Conservation (phyloP, 805 yeast species). For the Starmerella khaoyaiensis region DNA sequence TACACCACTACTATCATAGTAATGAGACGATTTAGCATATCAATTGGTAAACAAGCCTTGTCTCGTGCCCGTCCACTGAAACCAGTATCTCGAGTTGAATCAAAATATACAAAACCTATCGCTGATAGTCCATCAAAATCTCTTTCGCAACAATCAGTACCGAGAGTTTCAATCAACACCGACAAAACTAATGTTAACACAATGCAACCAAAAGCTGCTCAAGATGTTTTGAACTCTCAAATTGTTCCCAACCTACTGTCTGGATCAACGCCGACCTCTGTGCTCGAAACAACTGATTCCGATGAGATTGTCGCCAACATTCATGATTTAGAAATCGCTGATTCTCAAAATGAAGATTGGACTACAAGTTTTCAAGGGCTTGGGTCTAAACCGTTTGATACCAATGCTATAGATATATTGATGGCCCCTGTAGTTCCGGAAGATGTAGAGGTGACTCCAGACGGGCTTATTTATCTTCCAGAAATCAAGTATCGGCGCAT, state of each 20-base stretch:
- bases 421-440: constrained; percentile 47
- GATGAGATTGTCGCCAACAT: constrained; percentile 7
- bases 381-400: constrained; percentile 63
- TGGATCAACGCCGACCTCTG: constrained; percentile 6
- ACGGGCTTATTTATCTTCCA: constrained; percentile 81
- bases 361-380: constrained; percentile 75
- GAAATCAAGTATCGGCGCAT: constrained; percentile 91
- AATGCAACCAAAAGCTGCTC: no score
- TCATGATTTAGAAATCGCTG: constrained; percentile 5
- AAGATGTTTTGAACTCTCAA: constrained; percentile 3
- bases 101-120: no score
- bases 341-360: constrained; percentile 44
- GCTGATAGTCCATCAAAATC: no score
- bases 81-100: no score
- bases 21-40: no score
- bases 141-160: no score
- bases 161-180: no score
- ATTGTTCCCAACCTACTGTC: constrained; percentile 4
- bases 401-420: constrained; percentile 46
- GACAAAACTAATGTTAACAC: no score
- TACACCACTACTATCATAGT: no score
- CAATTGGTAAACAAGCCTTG: no score
- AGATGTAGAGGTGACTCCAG: constrained; percentile 91
- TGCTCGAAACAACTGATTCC: constrained; percentile 4
- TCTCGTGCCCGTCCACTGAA: no score